Evolutionary conservation across 441 rosid genomes (phyloP).

Genomic region (Bocquillonia castaneifolia): DNA sequence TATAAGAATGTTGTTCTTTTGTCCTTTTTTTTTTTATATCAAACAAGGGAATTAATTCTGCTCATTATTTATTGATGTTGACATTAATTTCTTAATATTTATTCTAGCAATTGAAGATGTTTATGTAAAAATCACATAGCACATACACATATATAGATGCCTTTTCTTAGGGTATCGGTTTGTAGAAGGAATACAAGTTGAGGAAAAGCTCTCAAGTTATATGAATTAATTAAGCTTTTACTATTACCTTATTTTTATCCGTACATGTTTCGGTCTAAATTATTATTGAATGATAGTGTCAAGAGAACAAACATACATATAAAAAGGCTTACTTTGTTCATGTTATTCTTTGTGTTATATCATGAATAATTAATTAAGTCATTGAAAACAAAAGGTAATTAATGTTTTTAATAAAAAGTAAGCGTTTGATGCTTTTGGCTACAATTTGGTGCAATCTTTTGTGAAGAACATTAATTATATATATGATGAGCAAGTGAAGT

Average conservation of each 20-base stretch:
- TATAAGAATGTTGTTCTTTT: constrained; percentile 20
- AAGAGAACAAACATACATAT: neutral
- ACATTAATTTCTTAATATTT: neutral
- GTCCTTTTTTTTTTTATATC: neutral
- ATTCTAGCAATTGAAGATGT: neutral
- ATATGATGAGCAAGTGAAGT: neutral
- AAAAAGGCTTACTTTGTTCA: neutral
- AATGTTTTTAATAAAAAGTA: neutral
- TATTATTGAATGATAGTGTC: neutral
- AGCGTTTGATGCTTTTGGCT: constrained; percentile 13
- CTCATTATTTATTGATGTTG: neutral
- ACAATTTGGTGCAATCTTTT: neutral
- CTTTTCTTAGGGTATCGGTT: too few species aligned
- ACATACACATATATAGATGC: neutral
- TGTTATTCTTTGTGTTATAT: neutral
- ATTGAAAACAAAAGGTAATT: neutral
- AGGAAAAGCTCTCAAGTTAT: neutral
- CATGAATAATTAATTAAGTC: neutral
- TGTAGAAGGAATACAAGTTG: neutral
- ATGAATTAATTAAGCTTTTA: neutral
- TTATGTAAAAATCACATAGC: neutral
- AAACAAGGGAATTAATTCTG: neutral
- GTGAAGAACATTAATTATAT: neutral
- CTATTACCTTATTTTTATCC: neutral
- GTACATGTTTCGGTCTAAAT: neutral